Base-by-base conservation (phyloP, 129 eudicot species). In the Cynara cardunculus region DNA sequence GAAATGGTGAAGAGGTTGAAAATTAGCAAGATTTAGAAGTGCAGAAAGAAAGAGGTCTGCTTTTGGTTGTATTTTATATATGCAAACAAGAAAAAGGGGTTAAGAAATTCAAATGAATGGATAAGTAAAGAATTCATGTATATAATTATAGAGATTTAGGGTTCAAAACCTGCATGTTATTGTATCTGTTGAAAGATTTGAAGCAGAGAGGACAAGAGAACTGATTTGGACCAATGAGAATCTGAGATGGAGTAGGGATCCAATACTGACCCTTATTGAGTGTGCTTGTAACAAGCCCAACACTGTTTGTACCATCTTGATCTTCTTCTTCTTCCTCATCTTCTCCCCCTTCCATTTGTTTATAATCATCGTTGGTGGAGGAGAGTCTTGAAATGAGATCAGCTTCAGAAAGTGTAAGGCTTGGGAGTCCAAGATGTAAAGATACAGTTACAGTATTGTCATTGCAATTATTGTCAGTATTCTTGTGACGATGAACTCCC, bases 161-260 rank as follows among this genome's bases (percentile, higher is more conserved):
- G 25, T 30, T 28, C 59, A 31, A 49, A 53, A 79, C 94, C 91
- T 90, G 94, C 66, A 90, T 82, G 68, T 90, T 90, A 76, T 90
- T 90, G 88, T 87, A 89, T 89, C 93, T 87, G 87, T 83, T 89
- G 72, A 89, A 89, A 71, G 87, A 87, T 83, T 89, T 89, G 91
- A 21, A 78, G 64, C 93, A 89, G 81, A 89, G 87, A 79, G 83
- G 91, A 72, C 93, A 89, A n/a, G 93, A 87, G 67, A 89, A 89
- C 72, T 87, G 93, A 32, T 86, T 87, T 56, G 94, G 94, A 32
- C 94, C 94, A 61, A 71, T 78, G 80, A 90, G 91, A 37, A 90
- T 90, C 78, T 90, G 94, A 26, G 85, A 78, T 74, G 91, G 89
- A n/a, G 87, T 83, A 27, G 94, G 94, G 77, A 90, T 90, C 94